Base-by-base conservation (phyloP, 805 yeast species). In the Komagataella phaffii region DNA sequence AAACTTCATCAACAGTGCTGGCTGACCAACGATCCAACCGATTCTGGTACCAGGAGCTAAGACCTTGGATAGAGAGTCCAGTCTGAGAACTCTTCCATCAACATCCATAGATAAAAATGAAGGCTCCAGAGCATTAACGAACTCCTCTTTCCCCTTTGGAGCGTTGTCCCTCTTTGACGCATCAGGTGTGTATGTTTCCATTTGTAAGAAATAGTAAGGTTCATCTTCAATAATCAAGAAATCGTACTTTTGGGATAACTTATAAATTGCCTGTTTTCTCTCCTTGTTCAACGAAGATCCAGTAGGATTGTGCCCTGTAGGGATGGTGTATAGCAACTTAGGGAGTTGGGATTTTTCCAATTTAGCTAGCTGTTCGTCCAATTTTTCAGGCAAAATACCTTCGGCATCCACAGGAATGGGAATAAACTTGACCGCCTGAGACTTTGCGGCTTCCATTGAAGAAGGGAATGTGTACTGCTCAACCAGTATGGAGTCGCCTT, bases 271-370 rank as follows among this genome's bases (percentile, higher is more conserved):
- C 55, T 69, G 65, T 71, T 96, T 86, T 72, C 98, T 81, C 61
- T 87, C 90, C 24, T 61, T 69, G 43, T 84, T 72, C 60, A 93
- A 72, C 21, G 88, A 85, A 3, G 95, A 82, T 44, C 99, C 99
- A 17, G 97, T 90, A 56, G 99, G 99, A 76, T 91, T 91, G 73
- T 93, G 98, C 56, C 99, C 99, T 7, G 98, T 93, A 57, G 93
- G 84, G 60, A 91, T 88, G 45, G 93, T 82, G 78, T 93, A 93
- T 59, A 91, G 73, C 54, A 91, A 71, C 67, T 85, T 88, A 58
- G 98, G 98, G 67, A 81, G 81, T 24, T 53, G 49, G 24, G 67
- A 59, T 45, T 59, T 51, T 51, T 74, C 76, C 93, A 93, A 88
- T 57, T 74, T 73, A 47, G 70, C 73, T 58, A 88, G 73, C 46